phyloP scores from a whole-genome alignment of 169 alveolate genomes.

The Plasmodium gonderi region DNA sequence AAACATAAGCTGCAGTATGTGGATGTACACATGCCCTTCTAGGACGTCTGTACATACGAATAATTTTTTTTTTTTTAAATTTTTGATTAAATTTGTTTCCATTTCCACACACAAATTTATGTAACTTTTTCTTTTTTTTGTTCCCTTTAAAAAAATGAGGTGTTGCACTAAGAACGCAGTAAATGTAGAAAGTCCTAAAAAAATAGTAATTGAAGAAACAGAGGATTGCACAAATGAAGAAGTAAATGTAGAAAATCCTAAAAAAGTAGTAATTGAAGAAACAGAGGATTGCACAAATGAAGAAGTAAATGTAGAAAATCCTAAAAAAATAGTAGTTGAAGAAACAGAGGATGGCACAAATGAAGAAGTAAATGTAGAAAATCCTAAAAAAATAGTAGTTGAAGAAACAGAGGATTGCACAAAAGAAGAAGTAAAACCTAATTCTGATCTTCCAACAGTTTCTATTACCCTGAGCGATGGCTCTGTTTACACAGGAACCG shows the following conservation, averaged over 20 bases:
- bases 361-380: not conserved
- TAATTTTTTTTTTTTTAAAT: not conserved
- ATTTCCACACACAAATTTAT: not conserved
- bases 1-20: no score
- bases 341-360: not conserved
- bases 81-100: not conserved
- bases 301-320: not conserved
- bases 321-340: not conserved
- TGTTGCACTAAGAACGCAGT: constrained; percentile 20
- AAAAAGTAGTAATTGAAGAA: not conserved
- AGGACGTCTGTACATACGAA: no score
- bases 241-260: not conserved
- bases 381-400: not conserved
- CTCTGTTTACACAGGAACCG: constrained; percentile 52
- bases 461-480: constrained; percentile 46
- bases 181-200: constrained; percentile 11
- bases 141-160: no score
- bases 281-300: not conserved
- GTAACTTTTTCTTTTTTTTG: not conserved
- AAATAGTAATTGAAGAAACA: not conserved
- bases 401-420: not conserved
- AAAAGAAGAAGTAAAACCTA: not conserved
- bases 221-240: not conserved
- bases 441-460: constrained; percentile 2
- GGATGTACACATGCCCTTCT: no score